These are phyloP conservation scores for Tolypocladium tundrense DNA, from an alignment of 2,329 filamentous ascomycete genomes.

Conservation along the genomic window DNA sequence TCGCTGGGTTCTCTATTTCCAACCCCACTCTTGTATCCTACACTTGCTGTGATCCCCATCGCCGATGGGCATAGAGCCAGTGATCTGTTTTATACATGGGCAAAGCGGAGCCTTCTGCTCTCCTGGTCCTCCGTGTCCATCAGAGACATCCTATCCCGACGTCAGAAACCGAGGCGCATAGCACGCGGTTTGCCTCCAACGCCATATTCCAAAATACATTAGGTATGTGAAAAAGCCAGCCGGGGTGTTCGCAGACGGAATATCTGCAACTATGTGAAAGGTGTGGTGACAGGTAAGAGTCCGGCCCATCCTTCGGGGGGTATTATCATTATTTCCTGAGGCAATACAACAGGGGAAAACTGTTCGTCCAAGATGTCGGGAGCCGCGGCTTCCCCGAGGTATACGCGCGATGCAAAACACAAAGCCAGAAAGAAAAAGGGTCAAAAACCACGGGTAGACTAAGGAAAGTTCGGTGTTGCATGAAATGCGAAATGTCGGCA, in stretches of 20 bases:
- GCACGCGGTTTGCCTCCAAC: not conserved
- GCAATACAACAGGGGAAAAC: not conserved
- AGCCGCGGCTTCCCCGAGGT: not conserved
- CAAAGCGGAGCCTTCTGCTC: not conserved
- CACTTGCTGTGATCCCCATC: not conserved
- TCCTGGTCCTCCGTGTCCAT: not conserved
- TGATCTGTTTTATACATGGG: not conserved
- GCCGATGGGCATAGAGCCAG: not conserved
- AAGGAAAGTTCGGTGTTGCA: not conserved
- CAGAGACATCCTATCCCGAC: not conserved
- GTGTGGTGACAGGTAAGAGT: not conserved
- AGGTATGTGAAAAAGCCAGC: not conserved
- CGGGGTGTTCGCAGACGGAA: not conserved
- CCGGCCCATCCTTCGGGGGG: constrained; percentile 8
- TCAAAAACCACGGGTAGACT: not conserved
- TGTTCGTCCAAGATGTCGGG: not conserved
- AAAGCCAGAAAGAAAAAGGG: not conserved
- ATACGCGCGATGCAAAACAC: not conserved
- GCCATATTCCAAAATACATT: not conserved
- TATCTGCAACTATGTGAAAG: not conserved
- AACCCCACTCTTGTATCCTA: not conserved
- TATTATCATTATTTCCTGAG: constrained; percentile 22
- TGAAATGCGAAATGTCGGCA: not conserved
- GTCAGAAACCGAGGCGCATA: not conserved
- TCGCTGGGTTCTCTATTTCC: not conserved